Base-by-base conservation (phyloP, 768 basidiomycete genomes). In the Suillus occidentalis region DNA sequence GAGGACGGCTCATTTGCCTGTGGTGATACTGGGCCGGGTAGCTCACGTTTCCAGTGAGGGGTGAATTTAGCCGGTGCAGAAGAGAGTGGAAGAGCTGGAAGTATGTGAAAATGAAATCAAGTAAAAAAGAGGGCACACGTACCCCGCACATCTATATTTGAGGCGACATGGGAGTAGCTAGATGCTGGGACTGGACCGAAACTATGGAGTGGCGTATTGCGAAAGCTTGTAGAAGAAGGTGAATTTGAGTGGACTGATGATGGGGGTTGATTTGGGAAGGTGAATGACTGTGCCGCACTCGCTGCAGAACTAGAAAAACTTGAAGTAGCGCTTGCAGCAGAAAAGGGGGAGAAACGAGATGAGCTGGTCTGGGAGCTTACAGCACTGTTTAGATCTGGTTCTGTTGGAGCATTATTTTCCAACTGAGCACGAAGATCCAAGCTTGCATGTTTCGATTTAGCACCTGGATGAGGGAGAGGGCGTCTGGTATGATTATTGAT, bases 1-100 rank as follows among this genome's bases (percentile, higher is more conserved):
- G 57, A 58, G 10, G 57, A 40, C 5, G 36, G 40, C 20, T 65
- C 61, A 63, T 65, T 65, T 22, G 13, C 34, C 22, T 53, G 66
- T 36, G 69, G 40, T 62, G 68, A 25, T 43, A 60, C 37, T 22
- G 62, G 66, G 65, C 71, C 42, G 66, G 70, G 45, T 1, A 78
- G 65, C 31, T 69, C 75, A 36, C 80, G 80, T 70, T 81, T 82
- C 83, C 82, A 83, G 14, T 79, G 68, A 3, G 84, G 83, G 12
- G 79, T 74, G 61, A 80, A 78, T 37, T 76, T 81, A 39, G 72
- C 68, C 62, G 65, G 68, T 43, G 64, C 69, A 45, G 70, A 40
- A 25, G 67, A 55, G 53, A 20, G 37, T 9, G 57, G 57, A 58
- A 58, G 16, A 40, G 57, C 57, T 58, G 22, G 4, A 22, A 1